Percentiles rank a stretch among this genome's conserved stretches.
Conservation (phyloP, 176 grass and related monocot genomes). For the Cocos nucifera region DNA sequence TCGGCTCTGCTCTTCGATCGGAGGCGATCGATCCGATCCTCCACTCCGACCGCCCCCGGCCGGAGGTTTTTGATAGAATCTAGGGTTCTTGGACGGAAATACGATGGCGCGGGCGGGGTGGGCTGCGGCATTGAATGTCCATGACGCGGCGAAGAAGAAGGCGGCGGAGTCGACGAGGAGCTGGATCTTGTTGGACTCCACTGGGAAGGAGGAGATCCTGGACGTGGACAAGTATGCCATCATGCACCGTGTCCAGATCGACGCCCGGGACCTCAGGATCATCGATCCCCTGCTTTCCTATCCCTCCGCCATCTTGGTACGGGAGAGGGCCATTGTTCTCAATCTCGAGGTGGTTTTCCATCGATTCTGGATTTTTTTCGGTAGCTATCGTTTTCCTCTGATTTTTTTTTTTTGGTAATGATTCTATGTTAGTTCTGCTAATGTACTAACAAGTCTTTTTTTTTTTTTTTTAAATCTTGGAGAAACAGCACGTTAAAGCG, state of each 20-base stretch:
- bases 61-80: too few species aligned
- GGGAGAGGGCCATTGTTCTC: conserved; percentile 4
- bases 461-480: not conserved
- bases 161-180: not conserved
- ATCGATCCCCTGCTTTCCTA: conserved; percentile 1
- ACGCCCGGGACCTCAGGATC: not conserved
- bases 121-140: not conserved
- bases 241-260: conserved; percentile 1
- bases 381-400: not conserved
- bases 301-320: not conserved
- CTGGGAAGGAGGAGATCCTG: not conserved
- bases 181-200: not conserved
- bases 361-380: not conserved
- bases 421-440: too few species aligned
- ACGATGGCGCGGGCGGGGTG: not conserved
- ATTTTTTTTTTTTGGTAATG: not conserved
- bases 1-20: too few species aligned
- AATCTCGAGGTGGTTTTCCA: conserved; percentile 1
- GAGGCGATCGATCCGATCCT: too few species aligned
- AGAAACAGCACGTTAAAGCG: conserved; percentile 4
- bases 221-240: conserved; percentile 8
- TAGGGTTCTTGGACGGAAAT: not conserved
- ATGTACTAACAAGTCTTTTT: not conserved
- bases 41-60: too few species aligned
- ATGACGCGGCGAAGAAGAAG: not conserved